Conservation (phyloP, 208 protist genomes). For the Trypanosoma congolense region DNA sequence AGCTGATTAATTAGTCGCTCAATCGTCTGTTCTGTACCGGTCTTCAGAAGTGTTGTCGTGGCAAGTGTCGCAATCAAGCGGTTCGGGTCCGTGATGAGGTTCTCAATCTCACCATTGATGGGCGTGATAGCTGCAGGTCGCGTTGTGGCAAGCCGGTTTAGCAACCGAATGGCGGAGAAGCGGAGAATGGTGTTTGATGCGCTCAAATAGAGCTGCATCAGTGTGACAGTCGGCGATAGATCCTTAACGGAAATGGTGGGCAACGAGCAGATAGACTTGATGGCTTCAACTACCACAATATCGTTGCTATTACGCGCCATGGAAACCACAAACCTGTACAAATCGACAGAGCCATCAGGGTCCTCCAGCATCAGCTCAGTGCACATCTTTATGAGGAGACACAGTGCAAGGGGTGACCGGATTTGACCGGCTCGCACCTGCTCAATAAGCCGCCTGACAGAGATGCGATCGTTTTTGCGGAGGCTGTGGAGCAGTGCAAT, state of each 20-base stretch:
- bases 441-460: conserved; percentile 92
- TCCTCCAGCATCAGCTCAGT: conserved; percentile 91
- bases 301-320: conserved; percentile 92
- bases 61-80: conserved; percentile 96
- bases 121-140: conserved; percentile 83
- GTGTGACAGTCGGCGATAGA: conserved; percentile 89
- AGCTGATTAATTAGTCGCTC: conserved; percentile 97
- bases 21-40: conserved; percentile 92
- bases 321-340: conserved; percentile 91
- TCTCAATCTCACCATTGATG: conserved; percentile 96
- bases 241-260: conserved; percentile 83
- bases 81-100: conserved; percentile 93
- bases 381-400: conserved; percentile 94
- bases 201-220: conserved; percentile 93
- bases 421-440: conserved; percentile 78
- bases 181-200: conserved; percentile 82
- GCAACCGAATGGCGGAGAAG: conserved; percentile 93
- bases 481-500: conserved; percentile 95
- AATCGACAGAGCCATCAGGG: conserved; percentile 47
- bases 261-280: conserved; percentile 93
- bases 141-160: conserved; percentile 86
- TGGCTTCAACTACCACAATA: conserved; percentile 97
- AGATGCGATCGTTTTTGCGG: conserved; percentile 94
- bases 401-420: conserved; percentile 91
- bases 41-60: conserved; percentile 98